phyloP scores from a whole-genome alignment of 2,329 filamentous ascomycete genomes.

The Colletotrichum sojae region DNA sequence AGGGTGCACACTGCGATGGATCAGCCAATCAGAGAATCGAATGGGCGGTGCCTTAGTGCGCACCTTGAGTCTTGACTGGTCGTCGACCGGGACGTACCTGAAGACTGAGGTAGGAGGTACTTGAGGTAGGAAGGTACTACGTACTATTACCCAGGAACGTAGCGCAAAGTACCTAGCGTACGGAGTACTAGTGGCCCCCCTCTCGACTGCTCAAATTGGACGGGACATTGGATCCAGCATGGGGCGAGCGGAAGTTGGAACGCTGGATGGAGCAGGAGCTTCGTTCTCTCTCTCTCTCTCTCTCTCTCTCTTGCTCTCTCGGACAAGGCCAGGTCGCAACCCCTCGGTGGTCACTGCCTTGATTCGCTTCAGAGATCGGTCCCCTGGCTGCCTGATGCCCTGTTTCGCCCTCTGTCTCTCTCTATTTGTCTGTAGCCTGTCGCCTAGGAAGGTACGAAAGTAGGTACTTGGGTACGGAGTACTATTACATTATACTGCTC shows the following conservation, averaged over 20 bases:
- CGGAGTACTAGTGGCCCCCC: conserved; percentile 19
- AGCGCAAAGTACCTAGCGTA: neutral
- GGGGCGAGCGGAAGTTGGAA: conserved; percentile 9
- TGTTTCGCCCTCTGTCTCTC: neutral
- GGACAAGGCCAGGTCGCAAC: neutral
- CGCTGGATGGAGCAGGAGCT: conserved; percentile 18
- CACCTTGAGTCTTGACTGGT: conserved; percentile 11
- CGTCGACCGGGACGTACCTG: neutral
- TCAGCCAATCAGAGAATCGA: conserved; percentile 16
- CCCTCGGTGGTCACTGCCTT: neutral
- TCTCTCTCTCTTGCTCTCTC: neutral
- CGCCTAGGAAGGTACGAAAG: no score
- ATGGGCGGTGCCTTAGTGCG: conserved; percentile 19
- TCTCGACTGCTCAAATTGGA: conserved; percentile 34
- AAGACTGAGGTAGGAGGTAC: no score
- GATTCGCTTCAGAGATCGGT: neutral
- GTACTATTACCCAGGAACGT: no score
- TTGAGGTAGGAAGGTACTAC: no score
- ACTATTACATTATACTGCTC: no score
- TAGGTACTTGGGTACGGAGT: no score
- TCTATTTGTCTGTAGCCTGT: no score
- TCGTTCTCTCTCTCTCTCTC: neutral
- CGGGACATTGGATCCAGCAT: conserved; percentile 36
- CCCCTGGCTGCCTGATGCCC: neutral
- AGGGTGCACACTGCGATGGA: conserved; percentile 4